Conservation (phyloP, 495 filamentous ascomycete species). For the Poronia punctata region DNA sequence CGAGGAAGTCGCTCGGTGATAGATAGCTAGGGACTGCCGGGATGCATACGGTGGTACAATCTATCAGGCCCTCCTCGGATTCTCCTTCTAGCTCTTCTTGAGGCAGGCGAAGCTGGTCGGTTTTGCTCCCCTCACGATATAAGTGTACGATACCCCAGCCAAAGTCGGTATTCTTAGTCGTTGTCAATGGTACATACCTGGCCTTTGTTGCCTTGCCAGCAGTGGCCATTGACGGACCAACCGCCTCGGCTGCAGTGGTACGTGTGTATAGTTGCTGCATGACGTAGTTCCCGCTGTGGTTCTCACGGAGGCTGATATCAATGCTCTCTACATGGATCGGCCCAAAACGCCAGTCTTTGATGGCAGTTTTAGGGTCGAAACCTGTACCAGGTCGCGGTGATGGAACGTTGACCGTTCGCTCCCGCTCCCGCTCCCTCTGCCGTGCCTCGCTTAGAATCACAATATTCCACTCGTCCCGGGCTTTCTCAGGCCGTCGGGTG, state of each 20-base stretch:
- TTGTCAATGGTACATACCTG: conserved; percentile 65
- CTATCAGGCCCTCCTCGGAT: conserved; percentile 39
- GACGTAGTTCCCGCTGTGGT: conserved; percentile 2
- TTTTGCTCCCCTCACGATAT: conserved; percentile 79
- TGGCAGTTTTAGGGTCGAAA: conserved; percentile 32
- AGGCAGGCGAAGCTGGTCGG: conserved; percentile 39
- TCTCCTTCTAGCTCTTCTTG: conserved; percentile 11
- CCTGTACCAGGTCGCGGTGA: conserved; percentile 25
- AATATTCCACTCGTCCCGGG: conserved; percentile 21
- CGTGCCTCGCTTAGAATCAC: conserved; percentile 25
- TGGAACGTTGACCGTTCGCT: conserved; percentile 22
- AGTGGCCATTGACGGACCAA: conserved; percentile 38
- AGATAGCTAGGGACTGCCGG: conserved; percentile 92
- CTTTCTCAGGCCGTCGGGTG: conserved; percentile 23
- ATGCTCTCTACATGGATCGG: conserved; percentile 38
- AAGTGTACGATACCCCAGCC: conserved; percentile 93
- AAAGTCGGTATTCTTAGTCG: conserved; percentile 64
- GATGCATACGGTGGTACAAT: conserved; percentile 88
- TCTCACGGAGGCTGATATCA: conserved; percentile 20
- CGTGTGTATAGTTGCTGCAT: conserved; percentile 15
- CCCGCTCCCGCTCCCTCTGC: conserved; percentile 25
- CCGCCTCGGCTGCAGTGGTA: conserved; percentile 26
- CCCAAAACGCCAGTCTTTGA: conserved; percentile 42
- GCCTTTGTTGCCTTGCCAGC: conserved; percentile 56
- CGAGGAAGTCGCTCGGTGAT: conserved; percentile 83